Evolutionary conservation across 306 rosid species (phyloP).

Genomic region (Citrullus amarus): DNA sequence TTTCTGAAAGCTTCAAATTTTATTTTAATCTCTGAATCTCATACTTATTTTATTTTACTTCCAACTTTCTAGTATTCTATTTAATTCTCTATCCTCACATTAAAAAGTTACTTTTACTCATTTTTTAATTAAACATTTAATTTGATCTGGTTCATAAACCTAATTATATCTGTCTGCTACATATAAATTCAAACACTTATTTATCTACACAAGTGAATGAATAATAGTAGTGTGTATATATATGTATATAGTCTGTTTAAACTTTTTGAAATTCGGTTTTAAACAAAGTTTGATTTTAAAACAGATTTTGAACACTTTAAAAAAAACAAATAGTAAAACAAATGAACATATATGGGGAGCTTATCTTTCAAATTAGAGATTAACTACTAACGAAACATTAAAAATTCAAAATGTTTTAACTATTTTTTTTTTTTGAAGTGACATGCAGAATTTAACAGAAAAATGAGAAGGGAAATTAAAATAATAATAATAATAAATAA

Average conservation of each 20-base stretch:
- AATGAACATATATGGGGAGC: too few species aligned
- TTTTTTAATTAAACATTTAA: background rate
- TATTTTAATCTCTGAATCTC: background rate
- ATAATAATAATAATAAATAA: background rate
- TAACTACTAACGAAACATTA: background rate
- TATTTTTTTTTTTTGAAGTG: background rate
- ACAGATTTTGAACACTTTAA: background rate
- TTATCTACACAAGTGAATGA: background rate
- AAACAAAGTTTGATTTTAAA: too few species aligned
- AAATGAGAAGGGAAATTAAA: background rate
- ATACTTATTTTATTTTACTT: background rate
- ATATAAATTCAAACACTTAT: background rate
- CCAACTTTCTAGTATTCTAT: background rate
- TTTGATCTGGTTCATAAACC: background rate
- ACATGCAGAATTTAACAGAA: background rate
- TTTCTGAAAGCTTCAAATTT: background rate
- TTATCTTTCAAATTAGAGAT: background rate
- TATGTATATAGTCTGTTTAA: too few species aligned
- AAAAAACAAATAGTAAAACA: too few species aligned
- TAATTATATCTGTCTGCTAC: background rate
- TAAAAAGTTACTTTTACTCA: background rate
- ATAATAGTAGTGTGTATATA: too few species aligned
- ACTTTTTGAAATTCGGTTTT: too few species aligned
- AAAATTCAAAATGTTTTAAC: background rate
- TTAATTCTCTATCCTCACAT: background rate